Percentiles rank a stretch among this genome's conserved stretches.
These are phyloP conservation scores for Asterophora lycoperdoides DNA, from an alignment of 768 basidiomycete species.

Conservation along the genomic window DNA sequence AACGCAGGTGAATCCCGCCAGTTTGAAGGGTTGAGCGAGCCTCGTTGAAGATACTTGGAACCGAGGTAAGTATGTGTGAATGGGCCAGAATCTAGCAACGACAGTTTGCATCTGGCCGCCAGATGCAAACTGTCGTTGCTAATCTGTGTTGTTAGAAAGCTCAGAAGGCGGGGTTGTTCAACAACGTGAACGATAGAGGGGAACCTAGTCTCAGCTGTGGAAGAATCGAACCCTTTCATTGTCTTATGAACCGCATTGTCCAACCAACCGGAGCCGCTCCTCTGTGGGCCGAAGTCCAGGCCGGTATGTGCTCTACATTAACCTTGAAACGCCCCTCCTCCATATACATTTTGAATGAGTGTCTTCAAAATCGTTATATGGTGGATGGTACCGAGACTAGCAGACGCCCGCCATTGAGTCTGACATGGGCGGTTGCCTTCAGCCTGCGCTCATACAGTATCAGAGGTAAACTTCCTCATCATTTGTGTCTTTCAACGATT, in stretches of 20 bases:
- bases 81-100: no score
- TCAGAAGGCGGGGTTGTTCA: conserved; percentile 62
- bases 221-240: conserved; percentile 55
- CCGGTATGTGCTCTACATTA: conserved; percentile 37
- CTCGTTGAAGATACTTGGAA: conserved; percentile 76
- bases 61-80: conserved; percentile 63
- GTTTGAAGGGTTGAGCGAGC: conserved; percentile 69
- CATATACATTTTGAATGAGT: no score
- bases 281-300: conserved; percentile 83
- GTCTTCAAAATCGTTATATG: no score
- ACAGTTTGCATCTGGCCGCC: neutral
- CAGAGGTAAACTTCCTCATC: no score
- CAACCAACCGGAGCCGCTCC: conserved; percentile 79
- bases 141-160: conserved; percentile 44
- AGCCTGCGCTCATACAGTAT: no score
- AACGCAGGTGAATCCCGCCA: conserved; percentile 49
- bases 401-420: no score
- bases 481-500: no score
- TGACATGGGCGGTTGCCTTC: no score
- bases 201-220: conserved; percentile 35
- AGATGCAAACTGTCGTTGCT: neutral
- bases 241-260: conserved; percentile 81
- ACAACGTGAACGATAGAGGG: conserved; percentile 64
- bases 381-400: no score
- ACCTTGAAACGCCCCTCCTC: neutral